phyloP scores from a whole-genome alignment of 2,329 filamentous ascomycete genomes.

The Helminthosporium solani region DNA sequence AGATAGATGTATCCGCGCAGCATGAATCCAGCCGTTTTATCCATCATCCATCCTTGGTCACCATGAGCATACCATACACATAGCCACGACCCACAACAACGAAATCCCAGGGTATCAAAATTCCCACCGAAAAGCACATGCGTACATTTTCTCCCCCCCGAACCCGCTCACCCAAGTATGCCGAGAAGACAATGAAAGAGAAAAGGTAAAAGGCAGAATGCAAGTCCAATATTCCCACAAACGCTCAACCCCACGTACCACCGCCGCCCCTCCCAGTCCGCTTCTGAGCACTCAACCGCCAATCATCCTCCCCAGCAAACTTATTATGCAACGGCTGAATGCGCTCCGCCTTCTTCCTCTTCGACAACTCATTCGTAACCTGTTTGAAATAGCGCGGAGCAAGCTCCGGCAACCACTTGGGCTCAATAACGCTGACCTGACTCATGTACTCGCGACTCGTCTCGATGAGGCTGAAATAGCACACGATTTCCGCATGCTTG shows the following conservation, averaged over 20 bases:
- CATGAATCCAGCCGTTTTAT: no score
- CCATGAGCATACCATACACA: no score
- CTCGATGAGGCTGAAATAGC: conserved; percentile 87
- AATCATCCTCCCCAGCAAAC: conserved; percentile 90
- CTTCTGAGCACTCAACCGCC: conserved; percentile 86
- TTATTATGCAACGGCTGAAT: conserved; percentile 96
- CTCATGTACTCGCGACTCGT: conserved; percentile 99
- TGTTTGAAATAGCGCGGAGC: conserved; percentile 99
- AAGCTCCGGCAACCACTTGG: conserved; percentile 89
- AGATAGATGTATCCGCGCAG: no score
- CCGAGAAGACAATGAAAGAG: no score
- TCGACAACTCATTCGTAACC: conserved; percentile 85
- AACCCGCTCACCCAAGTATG: no score
- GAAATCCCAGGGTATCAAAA: no score
- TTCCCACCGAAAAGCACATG: no score
- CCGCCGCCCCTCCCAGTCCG: conserved; percentile 82
- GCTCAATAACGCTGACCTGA: conserved; percentile 87
- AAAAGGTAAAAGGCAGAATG: no score
- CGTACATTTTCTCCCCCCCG: no score
- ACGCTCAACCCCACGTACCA: conserved; percentile 80
- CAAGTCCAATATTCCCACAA: no score
- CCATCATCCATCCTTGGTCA: no score
- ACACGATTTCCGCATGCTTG: conserved; percentile 93
- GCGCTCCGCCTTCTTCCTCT: conserved; percentile 88
- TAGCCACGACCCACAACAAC: no score